Conservation (phyloP, 73 alveolate species). For the Uronychia setigera region DNA sequence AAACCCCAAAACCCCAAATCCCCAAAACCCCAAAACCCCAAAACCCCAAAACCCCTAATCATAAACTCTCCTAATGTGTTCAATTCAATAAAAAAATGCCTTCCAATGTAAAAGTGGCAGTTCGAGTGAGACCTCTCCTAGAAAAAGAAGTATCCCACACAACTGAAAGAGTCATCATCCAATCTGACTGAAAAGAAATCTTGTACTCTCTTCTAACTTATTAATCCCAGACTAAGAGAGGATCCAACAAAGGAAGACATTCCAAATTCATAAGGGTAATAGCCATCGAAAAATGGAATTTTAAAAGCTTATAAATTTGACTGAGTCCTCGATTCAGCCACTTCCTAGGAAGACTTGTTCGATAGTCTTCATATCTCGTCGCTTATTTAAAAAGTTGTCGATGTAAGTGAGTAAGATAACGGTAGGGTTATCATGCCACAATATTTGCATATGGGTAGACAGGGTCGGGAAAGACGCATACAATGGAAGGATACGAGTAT, state of each 20-base stretch:
- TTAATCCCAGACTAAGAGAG: background rate
- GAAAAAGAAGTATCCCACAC: too few species aligned
- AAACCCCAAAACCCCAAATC: too few species aligned
- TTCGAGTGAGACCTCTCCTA: conserved; percentile 29
- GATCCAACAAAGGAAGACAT: background rate
- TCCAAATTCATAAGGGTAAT: background rate
- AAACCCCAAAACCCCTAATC: conserved; percentile 41
- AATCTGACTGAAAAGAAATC: too few species aligned
- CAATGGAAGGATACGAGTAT: conserved; percentile 58
- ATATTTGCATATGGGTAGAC: conserved; percentile 53
- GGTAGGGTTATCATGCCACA: conserved; percentile 58
- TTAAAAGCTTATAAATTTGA: conserved; percentile 15
- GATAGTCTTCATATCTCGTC: conserved; percentile 10
- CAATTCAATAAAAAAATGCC: background rate
- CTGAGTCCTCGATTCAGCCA: conserved; percentile 17
- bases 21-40: too few species aligned
- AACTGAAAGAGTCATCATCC: too few species aligned
- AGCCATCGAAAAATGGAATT: background rate
- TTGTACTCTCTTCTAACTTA: too few species aligned
- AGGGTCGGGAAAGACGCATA: conserved; percentile 46
- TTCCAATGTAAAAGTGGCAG: conserved; percentile 42
- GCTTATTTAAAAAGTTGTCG: conserved; percentile 30
- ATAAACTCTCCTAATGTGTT: background rate
- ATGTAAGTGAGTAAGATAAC: conserved; percentile 18
- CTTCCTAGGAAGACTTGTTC: conserved; percentile 12